Conservation (phyloP, 1,139 yeast genomes). For the Lodderomyces elongisporus region DNA sequence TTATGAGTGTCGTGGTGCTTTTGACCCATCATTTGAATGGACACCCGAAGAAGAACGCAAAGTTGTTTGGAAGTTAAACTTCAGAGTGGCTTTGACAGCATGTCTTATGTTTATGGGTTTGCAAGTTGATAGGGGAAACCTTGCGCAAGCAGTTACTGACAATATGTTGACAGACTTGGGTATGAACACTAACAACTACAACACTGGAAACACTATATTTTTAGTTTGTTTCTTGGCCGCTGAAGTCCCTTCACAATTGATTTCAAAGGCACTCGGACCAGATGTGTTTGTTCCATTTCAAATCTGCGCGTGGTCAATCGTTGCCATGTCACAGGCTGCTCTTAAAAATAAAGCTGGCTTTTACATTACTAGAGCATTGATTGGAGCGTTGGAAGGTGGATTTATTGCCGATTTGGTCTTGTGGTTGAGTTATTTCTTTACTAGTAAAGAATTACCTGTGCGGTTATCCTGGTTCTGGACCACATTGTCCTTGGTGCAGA, state of each 20-base stretch:
- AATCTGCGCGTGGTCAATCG: constrained; percentile 28
- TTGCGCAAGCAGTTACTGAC: constrained; percentile 30
- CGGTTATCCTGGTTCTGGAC: constrained; percentile 21
- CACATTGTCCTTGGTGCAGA: constrained; percentile 18
- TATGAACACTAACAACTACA: constrained; percentile 27
- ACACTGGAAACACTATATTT: constrained; percentile 28
- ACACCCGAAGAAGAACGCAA: constrained; percentile 28
- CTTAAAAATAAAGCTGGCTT: constrained; percentile 22
- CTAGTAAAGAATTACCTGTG: constrained; percentile 22
- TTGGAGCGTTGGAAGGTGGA: constrained; percentile 29
- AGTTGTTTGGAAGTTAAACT: constrained; percentile 21
- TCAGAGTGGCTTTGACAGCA: constrained; percentile 25
- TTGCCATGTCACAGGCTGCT: constrained; percentile 25
- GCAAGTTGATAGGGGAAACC: constrained; percentile 29
- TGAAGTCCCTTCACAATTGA: constrained; percentile 31
- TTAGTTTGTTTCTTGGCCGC: constrained; percentile 25
- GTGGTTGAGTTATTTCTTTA: constrained; percentile 27
- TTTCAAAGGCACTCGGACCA: constrained; percentile 29
- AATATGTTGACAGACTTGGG: constrained; percentile 25
- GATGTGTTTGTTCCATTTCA: constrained; percentile 31
- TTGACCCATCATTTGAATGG: constrained; percentile 36
- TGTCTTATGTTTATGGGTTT: constrained; percentile 29
- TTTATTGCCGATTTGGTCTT: constrained; percentile 27
- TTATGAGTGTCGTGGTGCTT: constrained; percentile 30
- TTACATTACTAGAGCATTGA: constrained; percentile 22